A percentile compares a stretch with the other conserved stretches of the same genome.
Conservation (phyloP, 176 grass and related monocot species). For the Leersia perrieri region DNA sequence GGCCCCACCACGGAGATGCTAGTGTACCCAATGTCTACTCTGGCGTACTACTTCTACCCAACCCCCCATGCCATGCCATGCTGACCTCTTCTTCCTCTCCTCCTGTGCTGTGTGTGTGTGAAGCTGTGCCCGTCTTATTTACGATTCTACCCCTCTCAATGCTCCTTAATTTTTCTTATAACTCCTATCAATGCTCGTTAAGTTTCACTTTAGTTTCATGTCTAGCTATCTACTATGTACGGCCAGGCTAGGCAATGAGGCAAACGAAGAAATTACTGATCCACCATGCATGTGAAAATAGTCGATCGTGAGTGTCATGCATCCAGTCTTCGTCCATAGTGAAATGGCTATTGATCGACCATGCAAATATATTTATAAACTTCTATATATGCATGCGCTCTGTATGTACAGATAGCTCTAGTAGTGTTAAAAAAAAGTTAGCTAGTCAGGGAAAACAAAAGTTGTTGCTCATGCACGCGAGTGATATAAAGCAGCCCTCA, state of each 20-base stretch:
- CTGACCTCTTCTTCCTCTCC: neutral
- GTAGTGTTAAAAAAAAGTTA: no score
- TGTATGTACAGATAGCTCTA: neutral
- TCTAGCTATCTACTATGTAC: no score
- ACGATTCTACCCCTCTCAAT: neutral
- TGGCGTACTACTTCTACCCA: neutral
- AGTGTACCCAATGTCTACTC: neutral
- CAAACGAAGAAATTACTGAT: neutral
- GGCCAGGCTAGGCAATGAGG: no score
- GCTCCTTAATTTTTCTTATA: neutral
- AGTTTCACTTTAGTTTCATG: no score
- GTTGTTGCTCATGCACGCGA: neutral
- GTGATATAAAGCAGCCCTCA: neutral
- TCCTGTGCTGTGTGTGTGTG: no score
- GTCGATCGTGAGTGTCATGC: neutral
- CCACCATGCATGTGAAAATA: neutral
- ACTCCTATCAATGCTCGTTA: neutral
- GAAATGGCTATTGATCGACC: neutral
- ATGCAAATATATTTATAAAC: neutral
- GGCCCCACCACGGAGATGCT: constrained; percentile 41
- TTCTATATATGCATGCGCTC: neutral
- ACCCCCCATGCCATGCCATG: no score
- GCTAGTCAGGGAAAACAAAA: no score
- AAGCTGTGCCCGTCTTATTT: neutral
- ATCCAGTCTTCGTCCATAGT: neutral